phyloP scores from a whole-genome alignment of 2,329 filamentous ascomycete species.

The Phaeophleospora eucalypticola region DNA sequence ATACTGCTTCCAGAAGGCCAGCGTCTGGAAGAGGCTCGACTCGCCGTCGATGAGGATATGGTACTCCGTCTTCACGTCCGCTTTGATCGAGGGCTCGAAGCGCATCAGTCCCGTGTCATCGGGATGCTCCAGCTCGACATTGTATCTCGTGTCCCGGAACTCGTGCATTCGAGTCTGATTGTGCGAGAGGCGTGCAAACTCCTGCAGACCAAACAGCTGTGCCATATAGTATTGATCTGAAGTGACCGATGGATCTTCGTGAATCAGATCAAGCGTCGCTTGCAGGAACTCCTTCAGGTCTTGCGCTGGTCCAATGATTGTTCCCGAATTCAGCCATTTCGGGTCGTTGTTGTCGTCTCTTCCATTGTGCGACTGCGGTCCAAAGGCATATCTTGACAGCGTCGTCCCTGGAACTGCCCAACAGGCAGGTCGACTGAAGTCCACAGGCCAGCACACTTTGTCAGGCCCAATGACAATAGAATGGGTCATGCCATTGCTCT shows the following conservation, averaged over 20 bases:
- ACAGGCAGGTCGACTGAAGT: constrained; percentile 29
- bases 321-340: constrained; percentile 47
- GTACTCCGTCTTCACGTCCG: constrained; percentile 17
- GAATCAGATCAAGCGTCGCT: constrained; percentile 38
- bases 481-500: constrained; percentile 24
- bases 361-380: constrained; percentile 40
- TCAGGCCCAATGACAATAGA: constrained; percentile 33
- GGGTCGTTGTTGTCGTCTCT: constrained; percentile 40
- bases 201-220: constrained; percentile 52
- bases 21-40: constrained; percentile 25
- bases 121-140: constrained; percentile 33
- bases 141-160: constrained; percentile 27
- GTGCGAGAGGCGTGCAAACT: constrained; percentile 32
- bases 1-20: constrained; percentile 29
- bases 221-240: constrained; percentile 47
- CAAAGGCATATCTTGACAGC: constrained; percentile 40
- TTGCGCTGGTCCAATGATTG: constrained; percentile 40
- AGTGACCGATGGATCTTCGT: constrained; percentile 26
- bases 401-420: constrained; percentile 29
- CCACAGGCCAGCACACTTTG: constrained; percentile 33
- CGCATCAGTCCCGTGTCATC: constrained; percentile 33
- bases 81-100: constrained; percentile 23
- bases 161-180: constrained; percentile 6
- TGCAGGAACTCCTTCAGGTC: constrained; percentile 39
- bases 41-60: constrained; percentile 23